Percentiles rank a stretch among this genome's conserved stretches.
phyloP scores from a whole-genome alignment of 108 stramenopile genomes.

The Aurantiochytrium sp. region DNA sequence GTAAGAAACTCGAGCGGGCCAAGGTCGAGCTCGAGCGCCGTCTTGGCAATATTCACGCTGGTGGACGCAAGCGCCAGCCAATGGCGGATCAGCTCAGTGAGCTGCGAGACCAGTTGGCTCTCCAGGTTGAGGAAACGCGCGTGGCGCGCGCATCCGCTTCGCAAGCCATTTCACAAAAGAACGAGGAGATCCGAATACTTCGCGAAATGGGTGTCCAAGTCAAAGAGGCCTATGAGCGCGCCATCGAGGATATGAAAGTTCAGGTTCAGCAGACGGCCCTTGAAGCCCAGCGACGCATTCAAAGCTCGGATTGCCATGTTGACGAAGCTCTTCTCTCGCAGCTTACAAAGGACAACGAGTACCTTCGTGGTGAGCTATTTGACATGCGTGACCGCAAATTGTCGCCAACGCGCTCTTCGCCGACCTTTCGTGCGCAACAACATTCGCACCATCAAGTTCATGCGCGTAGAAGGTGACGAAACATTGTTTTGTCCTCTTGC shows the following conservation, averaged over 20 bases:
- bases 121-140: background rate
- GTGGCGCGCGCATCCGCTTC: background rate
- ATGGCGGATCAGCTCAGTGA: conserved; percentile 7
- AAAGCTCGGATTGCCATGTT: background rate
- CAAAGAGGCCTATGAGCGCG: background rate
- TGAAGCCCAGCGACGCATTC: conserved; percentile 3
- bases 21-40: background rate
- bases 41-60: background rate
- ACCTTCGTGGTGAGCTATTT: background rate
- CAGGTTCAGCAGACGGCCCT: background rate
- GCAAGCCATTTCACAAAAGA: background rate
- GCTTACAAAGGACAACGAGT: conserved; percentile 12
- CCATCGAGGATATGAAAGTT: background rate
- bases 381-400: background rate
- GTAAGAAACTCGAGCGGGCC: background rate
- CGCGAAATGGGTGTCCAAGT: conserved; percentile 5
- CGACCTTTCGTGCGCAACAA: background rate
- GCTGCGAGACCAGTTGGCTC: background rate
- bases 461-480: background rate
- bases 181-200: background rate
- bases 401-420: background rate
- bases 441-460: background rate
- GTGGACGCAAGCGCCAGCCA: background rate
- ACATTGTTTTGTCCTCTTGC: background rate
- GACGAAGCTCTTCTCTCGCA: background rate